Conservation (phyloP, 352 stramenopile genomes). For the Phytopythium delawarense region DNA sequence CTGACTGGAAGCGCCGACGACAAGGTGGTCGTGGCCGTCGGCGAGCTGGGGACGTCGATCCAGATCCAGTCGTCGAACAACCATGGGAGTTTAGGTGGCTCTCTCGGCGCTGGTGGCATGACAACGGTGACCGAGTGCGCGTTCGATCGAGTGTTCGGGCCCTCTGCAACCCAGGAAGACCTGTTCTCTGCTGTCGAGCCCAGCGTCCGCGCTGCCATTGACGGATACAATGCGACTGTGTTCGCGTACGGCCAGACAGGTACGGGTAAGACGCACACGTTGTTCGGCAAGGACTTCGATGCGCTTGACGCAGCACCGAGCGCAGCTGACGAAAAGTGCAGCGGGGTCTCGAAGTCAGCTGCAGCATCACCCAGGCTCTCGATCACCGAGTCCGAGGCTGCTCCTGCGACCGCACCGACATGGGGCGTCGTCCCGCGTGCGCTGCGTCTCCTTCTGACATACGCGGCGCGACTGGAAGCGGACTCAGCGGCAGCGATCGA, state of each 20-base stretch:
- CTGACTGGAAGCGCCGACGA: slow-evolving; percentile 17
- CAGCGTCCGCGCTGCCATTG: slow-evolving; percentile 59
- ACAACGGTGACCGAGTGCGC: slow-evolving; percentile 51
- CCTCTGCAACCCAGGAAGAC: slow-evolving; percentile 59
- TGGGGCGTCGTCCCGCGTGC: slow-evolving; percentile 84
- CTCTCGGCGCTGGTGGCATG: slow-evolving; percentile 8
- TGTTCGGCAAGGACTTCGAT: slow-evolving; percentile 68
- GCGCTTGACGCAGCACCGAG: not conserved
- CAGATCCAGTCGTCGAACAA: slow-evolving; percentile 14
- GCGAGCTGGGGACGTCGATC: slow-evolving; percentile 22
- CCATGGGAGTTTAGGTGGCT: not conserved
- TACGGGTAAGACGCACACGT: slow-evolving; percentile 91
- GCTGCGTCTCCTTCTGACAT: slow-evolving; percentile 58
- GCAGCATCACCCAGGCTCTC: not conserved
- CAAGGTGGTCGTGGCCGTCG: slow-evolving; percentile 27
- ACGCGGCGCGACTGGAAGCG: slow-evolving; percentile 9
- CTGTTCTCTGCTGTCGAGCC: slow-evolving; percentile 70
- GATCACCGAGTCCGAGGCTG: not conserved
- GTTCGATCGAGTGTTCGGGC: slow-evolving; percentile 75
- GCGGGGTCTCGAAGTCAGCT: not conserved
- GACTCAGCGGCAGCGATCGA: slow-evolving; percentile 1
- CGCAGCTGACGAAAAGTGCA: not conserved
- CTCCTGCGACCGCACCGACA: slow-evolving; percentile 10
- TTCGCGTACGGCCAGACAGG: slow-evolving; percentile 92
- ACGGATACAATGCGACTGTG: slow-evolving; percentile 88